Percentiles rank a stretch among this genome's conserved stretches.
These are phyloP conservation scores for Aspergillus sojae DNA, from an alignment of 2,329 filamentous ascomycete species.

Conservation along the genomic window DNA sequence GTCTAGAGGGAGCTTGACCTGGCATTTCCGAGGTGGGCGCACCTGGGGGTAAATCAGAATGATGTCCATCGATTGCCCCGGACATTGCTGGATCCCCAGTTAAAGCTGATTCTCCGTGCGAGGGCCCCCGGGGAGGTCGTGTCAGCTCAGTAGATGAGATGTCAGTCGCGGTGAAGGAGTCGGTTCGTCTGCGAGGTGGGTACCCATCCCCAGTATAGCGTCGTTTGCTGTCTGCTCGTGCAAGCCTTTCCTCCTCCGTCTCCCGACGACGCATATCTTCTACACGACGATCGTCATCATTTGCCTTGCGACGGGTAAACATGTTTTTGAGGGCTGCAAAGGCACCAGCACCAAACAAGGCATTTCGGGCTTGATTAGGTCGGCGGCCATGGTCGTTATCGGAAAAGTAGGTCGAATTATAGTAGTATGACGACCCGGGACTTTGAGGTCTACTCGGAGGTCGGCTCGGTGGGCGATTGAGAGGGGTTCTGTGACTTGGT, in stretches of 20 bases:
- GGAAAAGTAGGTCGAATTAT: slow-evolving; percentile 44
- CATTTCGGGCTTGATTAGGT: slow-evolving; percentile 59
- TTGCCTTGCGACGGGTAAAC: slow-evolving; percentile 60
- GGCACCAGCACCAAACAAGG: slow-evolving; percentile 68
- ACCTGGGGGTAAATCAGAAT: slow-evolving; percentile 42
- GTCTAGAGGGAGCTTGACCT: slow-evolving; percentile 23
- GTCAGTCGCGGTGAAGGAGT: slow-evolving; percentile 40
- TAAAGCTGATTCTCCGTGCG: slow-evolving; percentile 38
- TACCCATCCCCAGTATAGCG: slow-evolving; percentile 71
- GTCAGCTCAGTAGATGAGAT: slow-evolving; percentile 40
- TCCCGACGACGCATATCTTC: slow-evolving; percentile 55
- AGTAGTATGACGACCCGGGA: slow-evolving; percentile 40
- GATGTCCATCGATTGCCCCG: slow-evolving; percentile 32
- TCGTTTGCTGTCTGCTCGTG: slow-evolving; percentile 58
- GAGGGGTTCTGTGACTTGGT: slow-evolving; percentile 33
- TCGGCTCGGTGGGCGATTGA: slow-evolving; percentile 38
- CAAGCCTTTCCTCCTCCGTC: slow-evolving; percentile 55
- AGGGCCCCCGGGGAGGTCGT: slow-evolving; percentile 30
- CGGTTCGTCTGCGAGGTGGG: slow-evolving; percentile 35
- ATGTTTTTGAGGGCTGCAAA: slow-evolving; percentile 61
- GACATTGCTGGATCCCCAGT: slow-evolving; percentile 34
- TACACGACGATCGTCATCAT: slow-evolving; percentile 62
- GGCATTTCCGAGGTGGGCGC: slow-evolving; percentile 41
- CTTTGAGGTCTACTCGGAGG: slow-evolving; percentile 39
- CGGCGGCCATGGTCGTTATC: slow-evolving; percentile 47